These are phyloP conservation scores for Kwoniella pini DNA, from an alignment of 768 basidiomycete genomes.

Conservation along the genomic window DNA sequence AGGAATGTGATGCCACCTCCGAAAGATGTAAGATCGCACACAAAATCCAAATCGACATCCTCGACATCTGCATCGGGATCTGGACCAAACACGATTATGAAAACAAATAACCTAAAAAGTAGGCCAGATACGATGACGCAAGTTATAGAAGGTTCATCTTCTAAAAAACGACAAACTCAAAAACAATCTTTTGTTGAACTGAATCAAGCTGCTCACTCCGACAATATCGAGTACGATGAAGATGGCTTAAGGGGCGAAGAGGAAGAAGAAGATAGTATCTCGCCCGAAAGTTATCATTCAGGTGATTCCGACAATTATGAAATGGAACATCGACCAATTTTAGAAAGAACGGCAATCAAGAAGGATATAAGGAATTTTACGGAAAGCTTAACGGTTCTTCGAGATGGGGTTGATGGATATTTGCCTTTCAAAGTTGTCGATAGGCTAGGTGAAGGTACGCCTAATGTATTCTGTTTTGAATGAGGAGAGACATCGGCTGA, in stretches of 20 bases:
- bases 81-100: no score
- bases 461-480: no score
- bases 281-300: constrained; percentile 41
- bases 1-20: constrained; percentile 23
- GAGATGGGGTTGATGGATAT: constrained; percentile 8
- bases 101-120: no score
- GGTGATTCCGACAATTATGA: constrained; percentile 47
- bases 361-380: constrained; percentile 78
- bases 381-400: constrained; percentile 60
- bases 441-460: constrained; percentile 75
- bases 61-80: neutral
- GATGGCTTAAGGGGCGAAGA: constrained; percentile 7
- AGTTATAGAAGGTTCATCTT: constrained; percentile 12
- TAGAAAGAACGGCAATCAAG: constrained; percentile 73
- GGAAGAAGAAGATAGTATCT: constrained; percentile 20
- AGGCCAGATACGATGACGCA: constrained; percentile 18
- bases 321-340: constrained; percentile 52
- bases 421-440: constrained; percentile 78
- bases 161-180: neutral
- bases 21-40: constrained; percentile 7
- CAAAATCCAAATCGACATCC: constrained; percentile 11
- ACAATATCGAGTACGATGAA: constrained; percentile 4
- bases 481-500: no score
- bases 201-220: constrained; percentile 14
- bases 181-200: constrained; percentile 11